Conservation (phyloP, 257 asterid genomes). For the Nicotiana noctiflora region DNA sequence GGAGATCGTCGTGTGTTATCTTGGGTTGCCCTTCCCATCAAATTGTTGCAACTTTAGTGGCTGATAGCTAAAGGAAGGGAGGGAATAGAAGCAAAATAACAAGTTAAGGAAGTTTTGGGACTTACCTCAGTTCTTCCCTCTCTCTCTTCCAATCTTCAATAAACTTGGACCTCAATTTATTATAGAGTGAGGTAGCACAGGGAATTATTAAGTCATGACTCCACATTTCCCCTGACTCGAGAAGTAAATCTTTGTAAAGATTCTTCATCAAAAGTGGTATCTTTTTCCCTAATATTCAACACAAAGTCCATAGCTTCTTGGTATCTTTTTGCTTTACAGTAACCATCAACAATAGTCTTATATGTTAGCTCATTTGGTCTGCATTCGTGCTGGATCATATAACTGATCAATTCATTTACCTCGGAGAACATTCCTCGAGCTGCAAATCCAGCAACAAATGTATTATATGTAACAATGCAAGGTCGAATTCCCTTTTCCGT, state of each 20-base stretch:
- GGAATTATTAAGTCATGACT: conserved; percentile 16
- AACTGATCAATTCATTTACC: conserved; percentile 60
- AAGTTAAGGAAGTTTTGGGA: neutral
- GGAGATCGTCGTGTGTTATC: no score
- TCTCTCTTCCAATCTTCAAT: neutral
- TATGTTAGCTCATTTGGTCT: conserved; percentile 83
- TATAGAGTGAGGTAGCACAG: neutral
- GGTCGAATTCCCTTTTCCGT: conserved; percentile 66
- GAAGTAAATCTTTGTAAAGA: conserved; percentile 49
- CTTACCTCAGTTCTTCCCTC: neutral
- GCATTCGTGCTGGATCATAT: conserved; percentile 77
- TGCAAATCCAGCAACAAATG: conserved; percentile 79
- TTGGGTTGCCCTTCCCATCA: no score
- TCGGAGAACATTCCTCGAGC: conserved; percentile 59
- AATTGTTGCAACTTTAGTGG: no score
- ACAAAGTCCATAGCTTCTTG: conserved; percentile 71
- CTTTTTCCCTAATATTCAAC: conserved; percentile 45
- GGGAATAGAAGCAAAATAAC: neutral
- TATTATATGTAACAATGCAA: conserved; percentile 77
- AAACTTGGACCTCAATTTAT: neutral
- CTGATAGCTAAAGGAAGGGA: no score
- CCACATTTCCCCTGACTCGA: conserved; percentile 63
- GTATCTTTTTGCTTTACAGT: conserved; percentile 63
- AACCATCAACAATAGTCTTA: conserved; percentile 70
- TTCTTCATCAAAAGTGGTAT: conserved; percentile 37